A percentile compares a stretch with the other conserved stretches of the same genome.
phyloP scores from a whole-genome alignment of 139 green algal genomes.

The Astrephomene gubernaculifera region DNA sequence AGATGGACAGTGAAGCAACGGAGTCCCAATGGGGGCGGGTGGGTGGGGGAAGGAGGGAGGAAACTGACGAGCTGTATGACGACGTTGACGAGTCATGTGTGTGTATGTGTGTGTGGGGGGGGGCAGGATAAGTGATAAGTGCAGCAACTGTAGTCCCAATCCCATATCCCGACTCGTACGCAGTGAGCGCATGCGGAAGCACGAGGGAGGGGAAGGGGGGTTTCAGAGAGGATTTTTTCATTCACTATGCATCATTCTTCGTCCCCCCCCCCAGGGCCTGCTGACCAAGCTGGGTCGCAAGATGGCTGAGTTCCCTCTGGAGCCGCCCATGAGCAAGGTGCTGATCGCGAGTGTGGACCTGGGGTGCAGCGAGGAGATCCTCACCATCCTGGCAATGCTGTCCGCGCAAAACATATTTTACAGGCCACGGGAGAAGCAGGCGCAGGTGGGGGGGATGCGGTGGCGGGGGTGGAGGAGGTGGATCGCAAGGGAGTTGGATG shows the following conservation, averaged over 20 bases:
- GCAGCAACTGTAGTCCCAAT: no score
- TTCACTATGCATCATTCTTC: no score
- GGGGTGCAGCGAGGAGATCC: conserved; percentile 95
- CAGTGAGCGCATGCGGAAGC: no score
- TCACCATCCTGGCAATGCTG: conserved; percentile 98
- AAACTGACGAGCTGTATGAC: neutral
- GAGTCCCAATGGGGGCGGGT: neutral
- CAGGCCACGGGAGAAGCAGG: conserved; percentile 89
- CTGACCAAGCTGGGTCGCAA: conserved; percentile 97
- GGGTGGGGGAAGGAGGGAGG: neutral
- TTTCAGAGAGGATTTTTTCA: no score
- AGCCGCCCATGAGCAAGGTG: conserved; percentile 96
- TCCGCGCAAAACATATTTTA: conserved; percentile 97
- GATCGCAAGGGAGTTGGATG: neutral
- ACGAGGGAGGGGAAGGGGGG: no score
- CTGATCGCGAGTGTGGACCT: conserved; percentile 97
- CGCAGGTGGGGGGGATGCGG: conserved; percentile 54
- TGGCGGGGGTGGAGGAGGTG: neutral
- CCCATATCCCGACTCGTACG: no score
- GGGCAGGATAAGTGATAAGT: no score
- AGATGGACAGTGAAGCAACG: neutral
- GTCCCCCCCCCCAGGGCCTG: conserved; percentile 71
- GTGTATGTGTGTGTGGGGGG: no score
- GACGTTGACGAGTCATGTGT: no score
- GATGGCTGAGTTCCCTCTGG: conserved; percentile 99